Base-by-base conservation (phyloP, 257 asterid species). In the Gentiana straminea region DNA sequence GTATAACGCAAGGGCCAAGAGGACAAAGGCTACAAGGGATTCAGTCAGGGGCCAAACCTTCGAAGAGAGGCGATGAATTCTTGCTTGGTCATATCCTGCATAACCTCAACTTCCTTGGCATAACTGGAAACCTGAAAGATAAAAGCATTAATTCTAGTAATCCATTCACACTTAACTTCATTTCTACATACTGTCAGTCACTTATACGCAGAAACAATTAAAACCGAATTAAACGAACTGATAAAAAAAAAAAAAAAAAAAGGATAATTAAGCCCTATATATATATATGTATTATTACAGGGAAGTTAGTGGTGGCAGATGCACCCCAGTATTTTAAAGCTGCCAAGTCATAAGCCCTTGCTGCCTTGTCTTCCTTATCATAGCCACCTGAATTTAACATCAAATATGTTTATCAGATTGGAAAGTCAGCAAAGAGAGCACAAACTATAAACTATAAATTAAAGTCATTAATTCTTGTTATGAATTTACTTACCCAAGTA, bases 311-410 rank as follows among this genome's bases (percentile, higher is more conserved):
- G 52, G 85, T 94, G 68, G 95, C 83, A 4, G 86, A 68, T 10
- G 93, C 80, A 64, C 97, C 97, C 97, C 97, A 88, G 55, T 88
- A 88, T 54, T 88, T 88, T 68, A 88, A 68, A 46, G 96, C 96
- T 61, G 96, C 96, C 64, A 88, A 74, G 79, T 84, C 94, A 71
- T 88, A 88, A 59, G 97, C 95, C 51, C 84, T 66, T 8, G 97
- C 97, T 60, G 97, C 97, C 63, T 81, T 88, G 47, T 88, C 97
- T 68, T 88, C 97, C 60, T 79, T 79, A 53, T 88, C 97, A 77
- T 88, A 88, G 34, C 97, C 97, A 44, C 97, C 97, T 88, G 69
- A 48, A 50, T 35, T 54, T 55, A 13, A 55, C n/a, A 57, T 39
- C 35, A 12, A 55, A 54, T 49, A 41, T 51, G 53, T 73, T 57